phyloP scores from a whole-genome alignment of 306 rosid genomes.

The Nissolia schottii region DNA sequence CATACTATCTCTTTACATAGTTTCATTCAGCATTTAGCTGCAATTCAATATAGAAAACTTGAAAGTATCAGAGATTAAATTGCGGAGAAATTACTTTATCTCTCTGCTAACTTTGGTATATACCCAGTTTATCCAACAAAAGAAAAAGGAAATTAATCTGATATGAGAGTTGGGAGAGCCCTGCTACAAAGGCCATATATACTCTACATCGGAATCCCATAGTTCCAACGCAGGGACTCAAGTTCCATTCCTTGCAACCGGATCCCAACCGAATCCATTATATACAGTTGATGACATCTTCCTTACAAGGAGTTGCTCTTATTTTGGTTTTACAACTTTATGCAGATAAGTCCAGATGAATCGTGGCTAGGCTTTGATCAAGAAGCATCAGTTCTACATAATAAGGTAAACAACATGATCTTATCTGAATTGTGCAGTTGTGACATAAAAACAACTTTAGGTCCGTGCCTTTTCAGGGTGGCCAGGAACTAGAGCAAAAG shows the following conservation, averaged over 20 bases:
- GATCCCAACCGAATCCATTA: neutral
- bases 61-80: neutral
- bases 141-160: neutral
- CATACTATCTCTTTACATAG: neutral
- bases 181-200: no score
- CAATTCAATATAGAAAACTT: neutral
- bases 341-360: conserved; percentile 76
- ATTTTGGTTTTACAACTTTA: conserved; percentile 15
- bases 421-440: conserved; percentile 33
- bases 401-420: conserved; percentile 55
- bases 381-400: conserved; percentile 71
- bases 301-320: conserved; percentile 3
- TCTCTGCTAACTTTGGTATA: neutral
- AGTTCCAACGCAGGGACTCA: no score
- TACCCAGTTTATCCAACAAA: neutral
- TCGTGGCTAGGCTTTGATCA: conserved; percentile 75
- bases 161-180: no score
- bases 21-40: neutral
- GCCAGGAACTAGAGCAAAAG: conserved; percentile 90
- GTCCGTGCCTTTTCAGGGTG: conserved; percentile 99
- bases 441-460: conserved; percentile 55
- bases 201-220: no score
- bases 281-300: conserved; percentile 5
- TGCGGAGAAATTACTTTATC: neutral
- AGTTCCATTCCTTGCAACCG: neutral